Percentiles rank a stretch among this genome's conserved stretches.
phyloP scores from a whole-genome alignment of 2,329 filamentous ascomycete species.

The Neurospora sp. region DNA sequence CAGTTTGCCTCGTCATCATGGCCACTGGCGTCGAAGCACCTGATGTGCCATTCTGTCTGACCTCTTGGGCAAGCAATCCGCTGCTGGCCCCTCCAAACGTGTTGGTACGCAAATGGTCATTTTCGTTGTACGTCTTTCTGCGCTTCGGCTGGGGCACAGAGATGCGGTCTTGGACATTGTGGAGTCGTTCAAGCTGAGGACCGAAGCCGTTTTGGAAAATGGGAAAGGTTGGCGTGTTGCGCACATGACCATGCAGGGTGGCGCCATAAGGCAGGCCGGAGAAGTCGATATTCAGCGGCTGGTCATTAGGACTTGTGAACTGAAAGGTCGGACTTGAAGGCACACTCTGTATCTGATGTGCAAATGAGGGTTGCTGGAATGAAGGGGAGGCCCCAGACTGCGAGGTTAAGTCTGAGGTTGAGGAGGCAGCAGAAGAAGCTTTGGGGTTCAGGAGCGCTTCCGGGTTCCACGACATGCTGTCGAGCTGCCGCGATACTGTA shows the following conservation, averaged over 20 bases:
- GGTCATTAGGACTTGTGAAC: slow-evolving; percentile 28
- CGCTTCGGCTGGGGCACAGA: slow-evolving; percentile 53
- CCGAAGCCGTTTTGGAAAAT: slow-evolving; percentile 34
- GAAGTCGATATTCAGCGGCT: slow-evolving; percentile 19
- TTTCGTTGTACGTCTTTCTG: slow-evolving; percentile 49
- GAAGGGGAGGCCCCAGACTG: slow-evolving; percentile 5
- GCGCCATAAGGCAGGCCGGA: slow-evolving; percentile 16
- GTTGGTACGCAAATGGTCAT: slow-evolving; percentile 28
- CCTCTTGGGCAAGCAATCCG: slow-evolving; percentile 53
- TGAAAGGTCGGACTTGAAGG: slow-evolving; percentile 26
- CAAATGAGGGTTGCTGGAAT: background rate
- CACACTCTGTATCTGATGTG: background rate
- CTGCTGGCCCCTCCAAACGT: slow-evolving; percentile 37
- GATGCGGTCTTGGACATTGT: slow-evolving; percentile 60
- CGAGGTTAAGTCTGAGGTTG: slow-evolving; percentile 7
- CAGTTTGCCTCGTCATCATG: slow-evolving; percentile 19
- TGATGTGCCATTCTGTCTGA: slow-evolving; percentile 42
- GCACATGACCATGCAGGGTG: background rate
- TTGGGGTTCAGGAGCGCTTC: slow-evolving; percentile 29
- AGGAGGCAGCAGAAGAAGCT: slow-evolving; percentile 9
- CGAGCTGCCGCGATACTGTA: background rate
- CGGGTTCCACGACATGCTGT: slow-evolving; percentile 20
- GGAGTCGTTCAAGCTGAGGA: slow-evolving; percentile 63
- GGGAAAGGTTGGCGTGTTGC: slow-evolving; percentile 8
- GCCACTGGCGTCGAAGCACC: slow-evolving; percentile 12